Evolutionary conservation across 805 yeast species (phyloP).

Genomic region (Spathaspora boniae): DNA sequence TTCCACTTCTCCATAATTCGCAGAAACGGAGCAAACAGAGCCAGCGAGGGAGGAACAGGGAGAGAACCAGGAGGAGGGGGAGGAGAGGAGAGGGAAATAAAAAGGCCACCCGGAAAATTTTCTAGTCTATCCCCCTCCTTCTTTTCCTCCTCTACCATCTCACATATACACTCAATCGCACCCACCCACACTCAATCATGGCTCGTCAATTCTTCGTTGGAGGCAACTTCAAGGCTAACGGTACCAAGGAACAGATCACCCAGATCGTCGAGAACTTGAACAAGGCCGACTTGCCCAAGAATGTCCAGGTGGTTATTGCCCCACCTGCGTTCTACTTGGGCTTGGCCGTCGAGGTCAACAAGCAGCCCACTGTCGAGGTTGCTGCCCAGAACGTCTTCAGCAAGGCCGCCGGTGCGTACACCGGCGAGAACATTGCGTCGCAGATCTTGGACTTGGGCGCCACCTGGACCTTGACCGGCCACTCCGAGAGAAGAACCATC

Average conservation of each 20-base stretch:
- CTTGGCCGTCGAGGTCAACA: slow-evolving; percentile 65
- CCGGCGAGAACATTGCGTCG: slow-evolving; percentile 92
- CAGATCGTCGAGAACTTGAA: slow-evolving; percentile 82
- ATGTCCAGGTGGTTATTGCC: slow-evolving; percentile 90
- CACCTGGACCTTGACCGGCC: slow-evolving; percentile 94
- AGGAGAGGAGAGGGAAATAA: neutral
- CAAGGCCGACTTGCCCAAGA: slow-evolving; percentile 65
- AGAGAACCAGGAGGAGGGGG: too few species aligned
- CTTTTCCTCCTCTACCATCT: slow-evolving; percentile 5
- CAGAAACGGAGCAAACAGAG: too few species aligned
- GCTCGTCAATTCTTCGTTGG: slow-evolving; percentile 96
- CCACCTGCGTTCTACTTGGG: slow-evolving; percentile 94
- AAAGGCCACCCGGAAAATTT: neutral
- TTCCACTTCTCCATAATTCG: too few species aligned
- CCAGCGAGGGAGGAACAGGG: too few species aligned
- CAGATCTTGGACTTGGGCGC: slow-evolving; percentile 90
- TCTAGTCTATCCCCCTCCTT: slow-evolving; percentile 2
- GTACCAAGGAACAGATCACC: slow-evolving; percentile 81
- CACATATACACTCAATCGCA: slow-evolving; percentile 2
- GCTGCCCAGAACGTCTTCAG: slow-evolving; percentile 90
- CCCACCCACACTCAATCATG: slow-evolving; percentile 39
- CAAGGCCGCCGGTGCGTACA: slow-evolving; percentile 93
- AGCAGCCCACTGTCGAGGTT: slow-evolving; percentile 68
- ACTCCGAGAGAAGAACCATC: slow-evolving; percentile 96
- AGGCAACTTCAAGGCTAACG: slow-evolving; percentile 99